Evolutionary conservation across 2,329 filamentous ascomycete species (phyloP), one percentile per base, ranked within the genome.

Genomic region (Arachnomyces sp.): DNA sequence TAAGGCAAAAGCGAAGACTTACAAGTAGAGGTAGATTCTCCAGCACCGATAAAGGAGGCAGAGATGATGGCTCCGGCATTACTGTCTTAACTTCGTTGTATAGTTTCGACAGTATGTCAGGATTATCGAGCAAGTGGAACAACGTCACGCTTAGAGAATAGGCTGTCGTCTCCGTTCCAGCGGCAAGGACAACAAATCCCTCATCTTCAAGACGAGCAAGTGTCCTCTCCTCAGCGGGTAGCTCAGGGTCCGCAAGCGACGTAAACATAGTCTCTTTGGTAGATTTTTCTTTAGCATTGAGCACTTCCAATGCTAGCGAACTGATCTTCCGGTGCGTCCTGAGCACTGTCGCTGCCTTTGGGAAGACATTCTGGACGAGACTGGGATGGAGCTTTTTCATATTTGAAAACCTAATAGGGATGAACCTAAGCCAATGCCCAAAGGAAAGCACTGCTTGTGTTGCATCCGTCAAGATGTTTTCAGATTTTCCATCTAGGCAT

Each of bases 111-210:
- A 47, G 13, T 4, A 48, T 42, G 5, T 43, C 36, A 30, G 40
- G 37, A 43, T 55, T 45, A 3, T 34, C 25, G 9, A 47, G 35
- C 3, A 55, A 39, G 34, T 53, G 40, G 35, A 47, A 56, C 2
- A 44, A 39, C 1, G 38, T 48, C 3, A 46, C 41, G 2, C 43
- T 46, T 4, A 55, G 33, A 1, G 46, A 48, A 28, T 46, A 40
- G 13, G 49, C 48, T 21, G 53, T 52, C 1, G 52, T 54, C 30
- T 57, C 53, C 1, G 52, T 51, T 2, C 54, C 54, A 7, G 53
- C 54, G 18, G 41, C 47, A 9, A 57, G 40, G 11, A 57, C 35
- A 7, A 47, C 42, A 15, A 49, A 33, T 0, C 39, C 52, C 39
- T 55, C 54, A 12, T 52, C 40, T 13, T 39, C 39, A 11, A 55